A percentile compares a stretch with the other conserved stretches of the same genome.
phyloP scores from a whole-genome alignment of 495 filamentous ascomycete species.

The Chaetomium fimeti region DNA sequence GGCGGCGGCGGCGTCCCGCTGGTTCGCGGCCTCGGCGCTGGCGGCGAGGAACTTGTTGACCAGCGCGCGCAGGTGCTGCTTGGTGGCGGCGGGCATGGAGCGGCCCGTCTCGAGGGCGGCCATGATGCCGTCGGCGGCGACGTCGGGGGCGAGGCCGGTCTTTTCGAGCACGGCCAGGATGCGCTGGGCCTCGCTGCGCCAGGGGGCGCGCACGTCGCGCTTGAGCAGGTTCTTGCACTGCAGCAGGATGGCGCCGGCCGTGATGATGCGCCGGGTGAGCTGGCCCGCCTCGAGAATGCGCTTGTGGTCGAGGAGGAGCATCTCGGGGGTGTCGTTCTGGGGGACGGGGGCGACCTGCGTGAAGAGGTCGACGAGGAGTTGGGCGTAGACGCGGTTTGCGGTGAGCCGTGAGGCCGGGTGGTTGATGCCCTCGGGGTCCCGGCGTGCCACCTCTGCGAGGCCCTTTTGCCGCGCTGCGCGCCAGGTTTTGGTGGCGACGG shows the following conservation, averaged over 20 bases:
- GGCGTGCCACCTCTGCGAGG: constrained; percentile 65
- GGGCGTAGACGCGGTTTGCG: constrained; percentile 73
- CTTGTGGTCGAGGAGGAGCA: constrained; percentile 72
- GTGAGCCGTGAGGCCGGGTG: constrained; percentile 54
- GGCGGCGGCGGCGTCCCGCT: constrained; percentile 23
- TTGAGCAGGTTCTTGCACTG: constrained; percentile 95
- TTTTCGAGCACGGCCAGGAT: constrained; percentile 58
- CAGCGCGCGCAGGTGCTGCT: constrained; percentile 54
- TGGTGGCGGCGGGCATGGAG: constrained; percentile 70
- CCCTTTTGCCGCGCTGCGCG: constrained; percentile 64
- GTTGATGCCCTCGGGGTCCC: constrained; percentile 68
- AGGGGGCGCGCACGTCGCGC: constrained; percentile 83
- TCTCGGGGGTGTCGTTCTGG: constrained; percentile 71
- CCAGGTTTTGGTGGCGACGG: constrained; percentile 71
- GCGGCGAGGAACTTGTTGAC: constrained; percentile 51
- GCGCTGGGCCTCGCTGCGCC: constrained; percentile 81
- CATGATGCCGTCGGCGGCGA: constrained; percentile 63
- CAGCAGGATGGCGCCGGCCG: constrained; percentile 75
- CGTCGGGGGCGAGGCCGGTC: constrained; percentile 47
- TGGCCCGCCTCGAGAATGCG: constrained; percentile 66
- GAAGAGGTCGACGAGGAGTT: constrained; percentile 62
- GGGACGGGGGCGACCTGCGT: constrained; percentile 52
- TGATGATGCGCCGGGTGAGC: constrained; percentile 70
- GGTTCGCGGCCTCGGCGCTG: constrained; percentile 38
- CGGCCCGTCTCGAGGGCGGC: constrained; percentile 76